Evolutionary conservation across 2,329 filamentous ascomycete species (phyloP), one percentile per base, ranked within the genome.

Genomic region (Corynespora cassiicola): DNA sequence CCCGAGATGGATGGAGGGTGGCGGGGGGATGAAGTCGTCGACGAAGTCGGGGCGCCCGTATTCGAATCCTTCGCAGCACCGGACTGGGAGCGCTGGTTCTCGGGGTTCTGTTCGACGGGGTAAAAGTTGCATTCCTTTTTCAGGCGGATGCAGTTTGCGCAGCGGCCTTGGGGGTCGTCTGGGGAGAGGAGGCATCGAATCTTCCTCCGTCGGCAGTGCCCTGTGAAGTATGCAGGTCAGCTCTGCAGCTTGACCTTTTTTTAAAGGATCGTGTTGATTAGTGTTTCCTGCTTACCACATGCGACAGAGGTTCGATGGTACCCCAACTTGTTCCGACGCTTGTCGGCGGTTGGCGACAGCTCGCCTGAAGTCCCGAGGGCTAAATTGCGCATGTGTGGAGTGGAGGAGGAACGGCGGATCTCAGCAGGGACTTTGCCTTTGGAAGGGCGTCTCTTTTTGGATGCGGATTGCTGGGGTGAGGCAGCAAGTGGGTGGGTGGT

Each of bases 231-330:
- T 42, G 29, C 45, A 41, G 39, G 43, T 65, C 33, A 61, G 57
- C n/a, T n/a, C n/a, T n/a, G n/a, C n/a, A n/a, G n/a, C n/a, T n/a
- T 52, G 21, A 30, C 10, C 27, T 19, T 36, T 50, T 38, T 25
- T 49, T 33, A 41, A n/a, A n/a, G 32, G 38, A 28, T 25, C n/a
- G 11, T 7, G 14, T 15, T 32, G 25, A 17, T 20, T n/a, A 29
- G 24, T 33, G 31, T 14, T 35, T 9, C 5, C 42, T 40, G 84
- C 91, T 82, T 80, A 97, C 92, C 87, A 75, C 92, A 97, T 55
- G 92, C 94, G 56, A 96, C 89, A 28, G 91, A 95, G 22, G 90
- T 96, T 61, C 92, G 84, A 73, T 96, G 92, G 66, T 97, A 97
- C 24, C 92, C 92, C 45, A 97, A 78, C 71, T 95, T 96, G 69